Evolutionary conservation across 352 stramenopile genomes (phyloP).

Genomic region (Thraustochytrium sp.): DNA sequence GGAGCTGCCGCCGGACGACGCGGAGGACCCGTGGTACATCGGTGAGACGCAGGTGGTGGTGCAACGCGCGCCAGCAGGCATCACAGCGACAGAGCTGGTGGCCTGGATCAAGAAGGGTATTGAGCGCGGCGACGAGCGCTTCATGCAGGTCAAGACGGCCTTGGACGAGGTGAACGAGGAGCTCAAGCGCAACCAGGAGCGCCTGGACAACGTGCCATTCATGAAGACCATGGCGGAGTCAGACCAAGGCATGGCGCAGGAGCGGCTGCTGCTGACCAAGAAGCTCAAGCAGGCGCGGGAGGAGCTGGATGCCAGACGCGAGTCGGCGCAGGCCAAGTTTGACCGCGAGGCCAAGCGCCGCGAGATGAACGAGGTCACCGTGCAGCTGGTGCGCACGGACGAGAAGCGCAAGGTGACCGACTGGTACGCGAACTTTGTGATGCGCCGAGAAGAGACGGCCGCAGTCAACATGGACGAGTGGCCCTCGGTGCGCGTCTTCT

Average conservation of each 20-base stretch:
- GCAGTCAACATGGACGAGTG: slow-evolving; percentile 4
- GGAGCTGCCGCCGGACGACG: background rate
- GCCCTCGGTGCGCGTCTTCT: background rate
- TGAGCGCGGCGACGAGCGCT: background rate
- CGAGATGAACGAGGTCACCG: background rate
- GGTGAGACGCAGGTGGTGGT: background rate
- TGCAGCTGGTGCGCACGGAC: background rate
- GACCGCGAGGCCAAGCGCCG: background rate
- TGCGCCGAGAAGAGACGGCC: background rate
- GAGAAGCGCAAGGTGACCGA: slow-evolving; percentile 27
- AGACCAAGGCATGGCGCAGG: background rate
- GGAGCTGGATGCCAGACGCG: background rate
- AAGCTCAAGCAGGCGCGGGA: background rate
- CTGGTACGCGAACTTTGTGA: background rate
- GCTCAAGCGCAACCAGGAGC: slow-evolving; percentile 16
- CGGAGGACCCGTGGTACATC: slow-evolving; percentile 6
- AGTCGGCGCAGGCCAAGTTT: background rate
- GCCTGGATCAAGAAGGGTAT: slow-evolving; percentile 16
- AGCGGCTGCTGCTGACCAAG: background rate
- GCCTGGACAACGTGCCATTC: slow-evolving; percentile 35
- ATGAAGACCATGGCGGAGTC: background rate
- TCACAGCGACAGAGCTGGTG: background rate
- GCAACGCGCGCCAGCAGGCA: background rate
- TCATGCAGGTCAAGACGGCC: background rate
- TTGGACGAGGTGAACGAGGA: background rate